Conservation (phyloP, 1,284 basidiomycete species). For the Cutaneotrichosporon cavernicola region DNA sequence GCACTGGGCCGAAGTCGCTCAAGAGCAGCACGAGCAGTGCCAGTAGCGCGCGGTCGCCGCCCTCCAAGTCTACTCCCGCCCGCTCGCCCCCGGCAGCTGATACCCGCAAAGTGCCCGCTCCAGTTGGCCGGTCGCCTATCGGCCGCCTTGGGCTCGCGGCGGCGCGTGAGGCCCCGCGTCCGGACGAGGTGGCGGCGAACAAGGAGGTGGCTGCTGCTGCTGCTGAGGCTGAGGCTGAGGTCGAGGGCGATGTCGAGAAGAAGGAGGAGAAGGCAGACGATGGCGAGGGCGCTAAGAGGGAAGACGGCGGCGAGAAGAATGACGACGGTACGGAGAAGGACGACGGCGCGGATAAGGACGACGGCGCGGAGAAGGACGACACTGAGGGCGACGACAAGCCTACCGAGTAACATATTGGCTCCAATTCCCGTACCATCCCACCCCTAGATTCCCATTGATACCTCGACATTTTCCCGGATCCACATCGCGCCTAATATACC, state of each 20-base stretch:
- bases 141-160: slow-evolving; percentile 16
- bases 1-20: neutral
- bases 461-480: neutral
- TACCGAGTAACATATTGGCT: neutral
- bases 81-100: neutral
- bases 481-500: neutral
- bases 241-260: slow-evolving; percentile 1
- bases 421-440: too few species aligned
- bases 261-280: neutral
- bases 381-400: neutral
- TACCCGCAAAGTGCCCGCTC: neutral
- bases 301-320: neutral
- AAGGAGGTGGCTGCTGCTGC: neutral
- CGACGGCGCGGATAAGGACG: neutral
- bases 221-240: neutral
- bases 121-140: slow-evolving; percentile 6
- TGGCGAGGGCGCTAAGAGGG: neutral
- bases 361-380: slow-evolving; percentile 5
- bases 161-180: slow-evolving; percentile 12
- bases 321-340: slow-evolving; percentile 1
- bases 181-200: neutral
- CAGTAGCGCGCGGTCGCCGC: neutral
- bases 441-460: neutral
- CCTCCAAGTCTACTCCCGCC: neutral
- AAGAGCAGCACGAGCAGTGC: neutral